These are phyloP conservation scores for Apiospora phragmitis DNA, from an alignment of 2,329 filamentous ascomycete species.

Conservation along the genomic window DNA sequence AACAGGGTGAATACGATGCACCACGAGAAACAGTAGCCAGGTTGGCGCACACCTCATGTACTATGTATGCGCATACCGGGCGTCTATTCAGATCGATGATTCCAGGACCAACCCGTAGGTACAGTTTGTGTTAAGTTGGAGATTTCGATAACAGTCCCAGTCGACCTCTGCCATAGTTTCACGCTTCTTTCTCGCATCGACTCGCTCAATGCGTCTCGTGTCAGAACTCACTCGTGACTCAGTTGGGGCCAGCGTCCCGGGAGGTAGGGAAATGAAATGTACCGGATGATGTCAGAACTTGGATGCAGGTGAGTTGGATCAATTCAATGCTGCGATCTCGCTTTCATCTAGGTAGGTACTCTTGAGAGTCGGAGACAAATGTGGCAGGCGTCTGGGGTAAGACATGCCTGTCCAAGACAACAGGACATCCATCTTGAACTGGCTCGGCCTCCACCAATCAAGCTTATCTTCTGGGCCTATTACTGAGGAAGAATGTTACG, in stretches of 20 bases:
- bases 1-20: conserved; percentile 5
- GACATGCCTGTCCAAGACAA: not conserved
- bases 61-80: not conserved
- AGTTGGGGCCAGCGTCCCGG: not conserved
- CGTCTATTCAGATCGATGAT: not conserved
- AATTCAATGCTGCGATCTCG: not conserved
- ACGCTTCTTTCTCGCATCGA: not conserved
- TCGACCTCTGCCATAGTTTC: not conserved
- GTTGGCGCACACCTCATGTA: not conserved
- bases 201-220: not conserved
- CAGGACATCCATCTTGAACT: not conserved
- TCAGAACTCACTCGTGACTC: not conserved
- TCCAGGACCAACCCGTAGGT: not conserved
- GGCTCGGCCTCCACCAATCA: not conserved
- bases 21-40: not conserved
- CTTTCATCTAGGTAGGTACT: not conserved
- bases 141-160: not conserved
- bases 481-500: not conserved
- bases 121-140: not conserved
- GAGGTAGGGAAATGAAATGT: not conserved
- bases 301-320: not conserved
- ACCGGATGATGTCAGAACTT: not conserved
- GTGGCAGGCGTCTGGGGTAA: conserved; percentile 2
- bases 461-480: not conserved
- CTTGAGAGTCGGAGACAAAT: not conserved